Evolutionary conservation across 441 rosid genomes (phyloP), one percentile per base, ranked within the genome.

Genomic region (Populus hybrid): DNA sequence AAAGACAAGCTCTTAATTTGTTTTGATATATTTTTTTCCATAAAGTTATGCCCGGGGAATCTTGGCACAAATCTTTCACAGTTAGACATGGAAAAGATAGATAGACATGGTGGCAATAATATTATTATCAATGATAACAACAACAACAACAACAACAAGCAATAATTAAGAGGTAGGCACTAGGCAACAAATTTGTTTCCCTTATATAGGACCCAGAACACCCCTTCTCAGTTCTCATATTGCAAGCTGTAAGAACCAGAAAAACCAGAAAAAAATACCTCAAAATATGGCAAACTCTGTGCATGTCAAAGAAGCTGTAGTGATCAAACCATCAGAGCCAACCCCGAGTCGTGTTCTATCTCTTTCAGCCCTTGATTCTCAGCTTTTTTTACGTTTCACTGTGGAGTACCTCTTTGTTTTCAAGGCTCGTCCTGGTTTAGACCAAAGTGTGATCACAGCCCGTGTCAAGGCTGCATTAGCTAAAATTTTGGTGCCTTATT

Each of bases 291-390:
- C 89, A 66, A 80, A 77, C 57, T 75, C 81, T 14, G 85, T 91
- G 76, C 85, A 85, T 65, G 84, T 89, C 76, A 88, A 83, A 76
- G 93, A 89, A 63, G 93, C 84, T 21, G 76, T 77, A 8, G 80
- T 91, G 10, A 79, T 94, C 57, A 77, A 85, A 16, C 97, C 98
- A 20, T 73, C 87, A 24, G 89, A 85, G 64, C 83, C 91, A 64
- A 92, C 95, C 21, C 96, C 97, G 10, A 50, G 82, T 70, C 73
- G 80, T 11, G 69, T 91, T 70, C 88, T 94, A 30, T 38, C 92
- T 63, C 93, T 94, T 64, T 94, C 97, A 10, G 85, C 93, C 77
- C 89, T 94, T 32, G 98, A 94, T 80, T 91, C 98, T 40, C 98
- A 94, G 81, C 95, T 88, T 74, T 94, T 94, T 77, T 84, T 92